A percentile compares a stretch with the other conserved stretches of the same genome.
phyloP scores from a whole-genome alignment of 306 rosid genomes.

The Vigna nakashimae region DNA sequence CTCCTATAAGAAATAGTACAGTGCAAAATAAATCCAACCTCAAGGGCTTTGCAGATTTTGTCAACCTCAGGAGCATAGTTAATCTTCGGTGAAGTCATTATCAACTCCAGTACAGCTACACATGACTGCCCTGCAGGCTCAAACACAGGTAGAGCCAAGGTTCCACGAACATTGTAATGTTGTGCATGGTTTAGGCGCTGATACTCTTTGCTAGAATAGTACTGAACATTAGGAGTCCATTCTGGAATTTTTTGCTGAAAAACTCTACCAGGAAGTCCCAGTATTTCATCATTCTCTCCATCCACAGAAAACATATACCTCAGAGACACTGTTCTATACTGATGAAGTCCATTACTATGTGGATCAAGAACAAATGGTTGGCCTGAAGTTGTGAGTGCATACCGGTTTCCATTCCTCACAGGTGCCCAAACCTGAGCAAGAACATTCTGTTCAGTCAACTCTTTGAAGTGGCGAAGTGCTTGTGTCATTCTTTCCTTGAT shows the following conservation, averaged over 20 bases:
- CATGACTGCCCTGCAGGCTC: constrained; percentile 77
- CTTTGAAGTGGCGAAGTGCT: constrained; percentile 80
- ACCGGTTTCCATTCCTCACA: constrained; percentile 58
- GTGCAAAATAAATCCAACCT: constrained; percentile 65
- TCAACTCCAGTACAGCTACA: constrained; percentile 84
- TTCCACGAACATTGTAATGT: constrained; percentile 81
- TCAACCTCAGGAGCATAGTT: constrained; percentile 90
- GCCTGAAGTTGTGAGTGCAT: constrained; percentile 80
- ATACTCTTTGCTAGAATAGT: constrained; percentile 77
- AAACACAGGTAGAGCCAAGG: constrained; percentile 85
- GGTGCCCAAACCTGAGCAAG: constrained; percentile 97
- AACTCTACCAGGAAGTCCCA: constrained; percentile 93
- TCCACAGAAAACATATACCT: constrained; percentile 71
- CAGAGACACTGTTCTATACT: constrained; percentile 72
- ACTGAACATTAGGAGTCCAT: constrained; percentile 97
- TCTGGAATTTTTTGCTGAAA: constrained; percentile 78
- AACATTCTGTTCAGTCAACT: constrained; percentile 70
- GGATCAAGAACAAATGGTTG: constrained; percentile 88
- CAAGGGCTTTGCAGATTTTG: constrained; percentile 90
- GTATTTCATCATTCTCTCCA: constrained; percentile 61
- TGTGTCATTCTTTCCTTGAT: constrained; percentile 86
- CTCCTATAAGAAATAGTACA: constrained; percentile 11
- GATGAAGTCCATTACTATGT: constrained; percentile 74
- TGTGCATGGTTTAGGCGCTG: constrained; percentile 77
- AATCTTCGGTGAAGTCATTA: constrained; percentile 80